phyloP scores from a whole-genome alignment of 345 rosid genomes.

The Nephelium lappaceum region DNA sequence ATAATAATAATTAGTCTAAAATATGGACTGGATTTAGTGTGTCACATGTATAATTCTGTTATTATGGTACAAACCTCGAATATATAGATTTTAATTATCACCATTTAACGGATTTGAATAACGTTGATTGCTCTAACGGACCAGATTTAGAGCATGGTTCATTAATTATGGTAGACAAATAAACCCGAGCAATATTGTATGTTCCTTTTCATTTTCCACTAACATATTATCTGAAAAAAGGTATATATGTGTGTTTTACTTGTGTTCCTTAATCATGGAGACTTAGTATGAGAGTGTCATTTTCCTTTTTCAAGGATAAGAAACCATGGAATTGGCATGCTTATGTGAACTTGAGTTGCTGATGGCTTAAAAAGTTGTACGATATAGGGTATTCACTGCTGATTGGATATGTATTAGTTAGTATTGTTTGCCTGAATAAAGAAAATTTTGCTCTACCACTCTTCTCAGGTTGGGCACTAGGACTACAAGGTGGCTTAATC shows the following conservation, averaged over 20 bases:
- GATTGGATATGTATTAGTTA: slow-evolving; percentile 5
- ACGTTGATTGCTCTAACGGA: background rate
- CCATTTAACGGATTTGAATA: background rate
- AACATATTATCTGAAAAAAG: background rate
- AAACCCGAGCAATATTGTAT: background rate
- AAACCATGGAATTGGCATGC: background rate
- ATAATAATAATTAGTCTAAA: background rate
- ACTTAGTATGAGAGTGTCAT: background rate
- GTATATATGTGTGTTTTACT: background rate
- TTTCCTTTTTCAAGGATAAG: background rate
- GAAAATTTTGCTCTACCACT: background rate
- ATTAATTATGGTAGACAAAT: background rate
- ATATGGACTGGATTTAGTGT: background rate
- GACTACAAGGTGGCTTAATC: background rate
- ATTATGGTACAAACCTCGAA: background rate
- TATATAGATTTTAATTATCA: background rate
- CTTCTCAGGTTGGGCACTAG: background rate
- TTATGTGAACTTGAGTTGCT: background rate
- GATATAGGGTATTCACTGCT: background rate
- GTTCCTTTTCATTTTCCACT: background rate
- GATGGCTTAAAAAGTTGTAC: background rate
- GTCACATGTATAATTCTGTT: background rate
- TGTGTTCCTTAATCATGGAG: background rate
- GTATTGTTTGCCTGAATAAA: background rate
- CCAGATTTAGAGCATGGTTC: background rate